Evolutionary conservation across 225 moss, liverwort and hornwort genomes (phyloP).

Genomic region (Pseudoscleropodium purum): DNA sequence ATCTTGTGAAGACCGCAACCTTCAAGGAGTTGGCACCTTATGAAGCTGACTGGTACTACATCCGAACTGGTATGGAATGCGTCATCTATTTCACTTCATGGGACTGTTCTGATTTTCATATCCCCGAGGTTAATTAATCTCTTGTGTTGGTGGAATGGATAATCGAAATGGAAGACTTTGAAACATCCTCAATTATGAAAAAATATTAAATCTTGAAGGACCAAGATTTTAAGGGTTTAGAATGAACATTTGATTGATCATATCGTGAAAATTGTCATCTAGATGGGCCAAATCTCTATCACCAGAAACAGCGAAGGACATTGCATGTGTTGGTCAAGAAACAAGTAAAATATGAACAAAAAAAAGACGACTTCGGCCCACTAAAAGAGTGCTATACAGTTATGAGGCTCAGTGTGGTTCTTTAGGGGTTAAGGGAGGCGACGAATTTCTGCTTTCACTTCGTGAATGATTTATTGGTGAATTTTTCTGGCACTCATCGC

Average conservation of each 20-base stretch:
- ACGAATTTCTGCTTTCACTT: neutral
- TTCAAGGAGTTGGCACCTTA: slow-evolving; percentile 80
- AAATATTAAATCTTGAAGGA: too few species aligned
- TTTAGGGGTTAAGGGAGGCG: neutral
- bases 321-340: neutral
- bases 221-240: neutral
- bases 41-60: slow-evolving; percentile 76
- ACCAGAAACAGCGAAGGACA: neutral
- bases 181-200: neutral
- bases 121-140: neutral
- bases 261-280: too few species aligned
- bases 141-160: neutral
- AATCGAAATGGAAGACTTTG: neutral
- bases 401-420: neutral
- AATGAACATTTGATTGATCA: neutral
- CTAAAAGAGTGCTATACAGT: neutral
- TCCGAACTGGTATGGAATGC: slow-evolving; percentile 48
- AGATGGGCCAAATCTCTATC: too few species aligned
- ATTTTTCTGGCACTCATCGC: neutral
- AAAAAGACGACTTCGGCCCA: neutral
- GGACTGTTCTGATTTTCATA: neutral
- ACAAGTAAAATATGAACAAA: neutral
- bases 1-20: slow-evolving; percentile 75
- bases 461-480: neutral
- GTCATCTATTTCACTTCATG: neutral